phyloP scores from a whole-genome alignment of 805 yeast genomes.

The Saturnispora diversa region DNA sequence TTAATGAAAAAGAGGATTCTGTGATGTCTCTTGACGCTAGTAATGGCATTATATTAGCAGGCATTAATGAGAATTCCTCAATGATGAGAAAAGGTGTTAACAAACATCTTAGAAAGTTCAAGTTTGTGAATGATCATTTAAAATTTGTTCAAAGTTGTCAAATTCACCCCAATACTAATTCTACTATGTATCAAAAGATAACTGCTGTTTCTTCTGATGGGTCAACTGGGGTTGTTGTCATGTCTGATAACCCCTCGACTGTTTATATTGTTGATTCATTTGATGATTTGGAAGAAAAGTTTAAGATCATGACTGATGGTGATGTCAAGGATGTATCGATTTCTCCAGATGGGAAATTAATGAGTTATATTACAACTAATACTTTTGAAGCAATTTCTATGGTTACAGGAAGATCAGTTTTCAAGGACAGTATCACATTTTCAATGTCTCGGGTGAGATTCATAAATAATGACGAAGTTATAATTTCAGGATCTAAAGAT shows the following conservation, averaged over 20 bases:
- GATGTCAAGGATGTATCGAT: slow-evolving; percentile 60
- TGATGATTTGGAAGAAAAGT: slow-evolving; percentile 43
- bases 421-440: slow-evolving; percentile 23
- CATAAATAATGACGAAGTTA: slow-evolving; percentile 28
- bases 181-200: slow-evolving; percentile 57
- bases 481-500: slow-evolving; percentile 38
- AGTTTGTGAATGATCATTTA: slow-evolving; percentile 52
- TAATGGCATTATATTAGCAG: slow-evolving; percentile 50
- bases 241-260: slow-evolving; percentile 57
- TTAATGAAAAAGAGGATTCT: slow-evolving; percentile 63
- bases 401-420: slow-evolving; percentile 36
- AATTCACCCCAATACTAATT: slow-evolving; percentile 39
- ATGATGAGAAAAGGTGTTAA: slow-evolving; percentile 55
- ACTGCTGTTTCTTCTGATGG: slow-evolving; percentile 52
- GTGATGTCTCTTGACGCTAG: slow-evolving; percentile 72
- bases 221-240: slow-evolving; percentile 58
- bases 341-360: slow-evolving; percentile 55
- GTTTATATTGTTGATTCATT: slow-evolving; percentile 51
- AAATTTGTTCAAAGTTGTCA: slow-evolving; percentile 55
- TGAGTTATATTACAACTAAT: slow-evolving; percentile 54
- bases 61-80: slow-evolving; percentile 63
- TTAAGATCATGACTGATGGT: slow-evolving; percentile 44
- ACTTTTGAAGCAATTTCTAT: slow-evolving; percentile 46
- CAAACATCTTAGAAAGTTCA: slow-evolving; percentile 62
- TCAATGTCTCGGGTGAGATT: slow-evolving; percentile 28